phyloP scores from a whole-genome alignment of 805 yeast genomes.

The Clavispora vitiphila region DNA sequence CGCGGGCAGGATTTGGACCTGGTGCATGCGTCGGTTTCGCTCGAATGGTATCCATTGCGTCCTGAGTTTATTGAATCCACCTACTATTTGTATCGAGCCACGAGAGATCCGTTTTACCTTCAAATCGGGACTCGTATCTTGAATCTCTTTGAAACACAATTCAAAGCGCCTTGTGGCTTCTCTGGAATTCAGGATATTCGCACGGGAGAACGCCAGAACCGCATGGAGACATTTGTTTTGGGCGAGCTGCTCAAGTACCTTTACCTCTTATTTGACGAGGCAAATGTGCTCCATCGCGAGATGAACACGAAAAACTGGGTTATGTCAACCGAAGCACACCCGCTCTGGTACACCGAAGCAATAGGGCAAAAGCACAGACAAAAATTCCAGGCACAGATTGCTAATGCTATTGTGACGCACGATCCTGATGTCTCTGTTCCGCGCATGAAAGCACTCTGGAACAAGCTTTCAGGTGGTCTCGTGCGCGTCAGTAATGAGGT shows the following conservation, averaged over 20 bases:
- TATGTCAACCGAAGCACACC: constrained; percentile 90
- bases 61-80: constrained; percentile 93
- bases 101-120: constrained; percentile 78
- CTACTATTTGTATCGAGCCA: constrained; percentile 76
- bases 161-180: constrained; percentile 70
- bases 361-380: constrained; percentile 4
- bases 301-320: constrained; percentile 50
- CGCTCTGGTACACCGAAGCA: constrained; percentile 61
- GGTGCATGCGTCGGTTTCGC: constrained; percentile 32
- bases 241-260: constrained; percentile 85
- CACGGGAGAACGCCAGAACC: constrained; percentile 57
- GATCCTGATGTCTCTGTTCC: background rate
- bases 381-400: background rate
- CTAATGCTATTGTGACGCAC: background rate
- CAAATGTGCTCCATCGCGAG: constrained; percentile 39
- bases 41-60: constrained; percentile 90
- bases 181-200: constrained; percentile 69
- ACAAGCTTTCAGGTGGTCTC: background rate
- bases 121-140: constrained; percentile 68
- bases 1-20: background rate
- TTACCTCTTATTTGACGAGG: constrained; percentile 70
- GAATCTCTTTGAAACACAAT: constrained; percentile 47
- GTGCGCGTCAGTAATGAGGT: constrained; percentile 10
- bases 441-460: constrained; percentile 3
- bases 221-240: constrained; percentile 89